These are phyloP conservation scores for Bacterosira constricta DNA, from an alignment of 108 stramenopile species.

Conservation along the genomic window DNA sequence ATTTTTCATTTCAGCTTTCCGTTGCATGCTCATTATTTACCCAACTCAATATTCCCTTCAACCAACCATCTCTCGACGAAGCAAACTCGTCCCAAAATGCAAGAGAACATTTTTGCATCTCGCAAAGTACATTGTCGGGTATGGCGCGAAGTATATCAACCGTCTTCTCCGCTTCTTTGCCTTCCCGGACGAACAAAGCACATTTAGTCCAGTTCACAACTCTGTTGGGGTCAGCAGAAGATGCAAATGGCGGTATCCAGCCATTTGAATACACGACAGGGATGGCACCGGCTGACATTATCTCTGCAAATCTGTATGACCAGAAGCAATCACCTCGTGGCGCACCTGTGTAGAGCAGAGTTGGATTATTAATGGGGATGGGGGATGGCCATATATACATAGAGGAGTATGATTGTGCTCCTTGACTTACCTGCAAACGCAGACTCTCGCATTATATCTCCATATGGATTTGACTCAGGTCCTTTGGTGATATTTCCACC, in stretches of 20 bases:
- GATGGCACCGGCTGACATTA: constrained; percentile 46
- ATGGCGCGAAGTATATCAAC: neutral
- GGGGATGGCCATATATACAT: too few relatives aligned
- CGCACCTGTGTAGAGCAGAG: constrained; percentile 15
- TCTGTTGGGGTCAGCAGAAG: constrained; percentile 18
- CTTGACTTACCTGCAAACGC: too few relatives aligned
- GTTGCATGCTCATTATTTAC: too few relatives aligned
- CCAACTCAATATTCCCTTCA: too few relatives aligned
- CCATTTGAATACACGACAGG: constrained; percentile 44
- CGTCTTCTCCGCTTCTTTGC: constrained; percentile 6
- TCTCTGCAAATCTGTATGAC: constrained; percentile 52
- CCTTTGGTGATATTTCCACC: too few relatives aligned
- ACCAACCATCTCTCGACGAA: too few relatives aligned
- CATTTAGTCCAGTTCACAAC: constrained; percentile 46
- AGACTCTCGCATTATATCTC: too few relatives aligned
- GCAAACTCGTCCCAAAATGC: neutral
- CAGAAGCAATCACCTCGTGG: constrained; percentile 55
- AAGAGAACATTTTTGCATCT: neutral
- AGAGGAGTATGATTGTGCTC: too few relatives aligned
- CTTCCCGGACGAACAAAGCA: constrained; percentile 30
- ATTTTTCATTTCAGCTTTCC: too few relatives aligned
- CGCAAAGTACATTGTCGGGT: neutral
- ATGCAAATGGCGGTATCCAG: constrained; percentile 50
- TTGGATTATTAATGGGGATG: too few relatives aligned
- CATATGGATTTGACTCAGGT: too few relatives aligned